Evolutionary conservation across 176 grass and related monocot genomes (phyloP), one percentile per base, ranked within the genome.

Genomic region (Triticum timopheevii): DNA sequence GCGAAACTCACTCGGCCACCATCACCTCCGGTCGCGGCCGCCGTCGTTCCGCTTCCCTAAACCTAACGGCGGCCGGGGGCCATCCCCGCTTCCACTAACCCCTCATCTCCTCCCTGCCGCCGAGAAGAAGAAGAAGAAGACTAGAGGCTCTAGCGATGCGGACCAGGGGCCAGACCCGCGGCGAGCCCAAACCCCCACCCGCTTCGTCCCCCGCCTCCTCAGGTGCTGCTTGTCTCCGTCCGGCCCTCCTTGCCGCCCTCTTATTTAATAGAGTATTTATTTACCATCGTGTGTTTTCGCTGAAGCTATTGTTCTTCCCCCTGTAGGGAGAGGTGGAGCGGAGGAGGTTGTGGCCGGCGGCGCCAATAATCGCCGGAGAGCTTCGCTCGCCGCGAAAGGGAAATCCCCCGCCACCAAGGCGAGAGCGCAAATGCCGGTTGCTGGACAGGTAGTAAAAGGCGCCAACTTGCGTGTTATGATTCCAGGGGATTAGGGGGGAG

Each of bases 141-240:
- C 54, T 1, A 23, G 39, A 63, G 20, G 3, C 22, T 27, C 81
- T 40, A 19, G 45, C 22, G 44, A 91, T 94, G 92, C 80, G 90
- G 73, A 94, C 90, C 23, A 87, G 95, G 84, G 87, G 69, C 81
- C 76, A 81, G 58, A 85, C 84, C 73, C 78, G 86, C 24, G 82
- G 69, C 19, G 77, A 73, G 19, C 52, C 49, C 23, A 58, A 75
- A 8, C 10, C 69, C 5, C 72, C 84, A 20, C 80, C 92, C 8
- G 87, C 90, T 92, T 20, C 19, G 67, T 24, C 81, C 5, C 52
- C 68, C 30, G 8, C 23, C 36, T 58, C 76, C 40, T 36, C 25
- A 35, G 63, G 74, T 54, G 10, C 8, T 63, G 9, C 4, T 27
- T 19, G 44, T 63, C 23, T 40, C 38, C 34, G 39, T 27, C 52